Evolutionary conservation across 176 grass and related monocot genomes (phyloP), one percentile per base, ranked within the genome.

Genomic region (Carex parvula): DNA sequence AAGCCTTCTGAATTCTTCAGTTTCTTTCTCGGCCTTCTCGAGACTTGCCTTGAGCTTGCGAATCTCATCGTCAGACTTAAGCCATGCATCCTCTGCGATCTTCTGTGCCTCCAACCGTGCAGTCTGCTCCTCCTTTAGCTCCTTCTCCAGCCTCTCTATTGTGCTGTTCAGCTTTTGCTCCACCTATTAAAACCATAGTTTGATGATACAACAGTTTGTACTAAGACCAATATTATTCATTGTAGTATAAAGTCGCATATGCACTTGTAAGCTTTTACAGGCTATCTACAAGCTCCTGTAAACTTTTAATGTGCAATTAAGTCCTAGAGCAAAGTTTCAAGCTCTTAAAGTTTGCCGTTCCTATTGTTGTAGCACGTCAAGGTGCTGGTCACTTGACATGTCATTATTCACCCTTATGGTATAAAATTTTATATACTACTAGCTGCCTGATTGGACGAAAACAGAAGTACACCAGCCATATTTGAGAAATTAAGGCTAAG

Each of bases 121-220:
- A 17, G 80, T 61, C 35, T 85, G 89, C 48, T 91, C 87, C 37
- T 94, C 60, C 5, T 70, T 76, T 14, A 91, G 41, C 54, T 89
- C 84, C 35, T 86, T 90, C 86, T 92, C 59, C 2, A 90, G 67
- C 62, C 54, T 87, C 24, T 86, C 85, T 24, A 86, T 73, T 18
- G 87, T 84, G 18, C 21, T 60, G 6, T 89, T 87, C 0, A 95
- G 72, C 52, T 86, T 95, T 10, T 84, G 9, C 82, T 90, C 89
- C 9, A 90, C 89, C 89, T 90, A 50, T 54, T 8, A 46, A 75
- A 0, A 75, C 3, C 71, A 54, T 44, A 75, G 48, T 75, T 75
- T 22, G 11, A 76, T 29, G 32, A 55, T 55, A 32, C 20, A 55
- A 35, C 26, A 33, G 1, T 77, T 26, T 53, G 2, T 17, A 76